Evolutionary conservation across 73 alveolate genomes (phyloP), one percentile per base, ranked within the genome.

Genomic region (Blepharisma stoltei): DNA sequence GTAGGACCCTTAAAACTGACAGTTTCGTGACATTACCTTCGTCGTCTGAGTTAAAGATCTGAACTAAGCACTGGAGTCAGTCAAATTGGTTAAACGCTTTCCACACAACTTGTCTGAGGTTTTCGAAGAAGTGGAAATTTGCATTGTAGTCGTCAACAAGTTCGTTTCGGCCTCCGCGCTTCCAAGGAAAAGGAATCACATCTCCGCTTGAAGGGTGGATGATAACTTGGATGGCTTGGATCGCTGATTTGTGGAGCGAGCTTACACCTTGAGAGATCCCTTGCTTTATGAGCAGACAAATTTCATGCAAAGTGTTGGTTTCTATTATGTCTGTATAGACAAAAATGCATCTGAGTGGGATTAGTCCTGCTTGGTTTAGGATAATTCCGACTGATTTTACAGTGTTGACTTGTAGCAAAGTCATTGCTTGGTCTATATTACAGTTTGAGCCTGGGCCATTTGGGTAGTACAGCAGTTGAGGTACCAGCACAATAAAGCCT

Each of bases 151-250:
- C 94, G 52, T 66, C 41, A 60, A 91, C 81, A 54, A 80, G 71
- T 38, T 82, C 93, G 55, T 84, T 88, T 9, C 89, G 89, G 41
- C 41, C 41, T 11, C 93, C 93, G 55, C 95, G 76, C 70, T 92
- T 92, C 98, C 98, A 96, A 23, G 98, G 98, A 89, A 94, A 96
- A 23, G 91, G 69, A 73, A 92, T 94, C 23, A 92, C 92, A 55
- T 96, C 99, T 70, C 99, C 99, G 82, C 93, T 86, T 73, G 79
- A 78, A 41, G 99, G 99, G 82, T 96, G 97, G 55, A 96, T 83
- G 49, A 87, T 73, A 44, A 94, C 92, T 6, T 96, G 89, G 43
- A 94, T 49, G 9, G 92, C 93, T 78, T 96, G 88, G 54, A 89
- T 78, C 20, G 86, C 94, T 52, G 84, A 91, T 69, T 91, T 89